These are phyloP conservation scores for Talaromyces ruber DNA, from an alignment of 495 filamentous ascomycete genomes.

Conservation along the genomic window DNA sequence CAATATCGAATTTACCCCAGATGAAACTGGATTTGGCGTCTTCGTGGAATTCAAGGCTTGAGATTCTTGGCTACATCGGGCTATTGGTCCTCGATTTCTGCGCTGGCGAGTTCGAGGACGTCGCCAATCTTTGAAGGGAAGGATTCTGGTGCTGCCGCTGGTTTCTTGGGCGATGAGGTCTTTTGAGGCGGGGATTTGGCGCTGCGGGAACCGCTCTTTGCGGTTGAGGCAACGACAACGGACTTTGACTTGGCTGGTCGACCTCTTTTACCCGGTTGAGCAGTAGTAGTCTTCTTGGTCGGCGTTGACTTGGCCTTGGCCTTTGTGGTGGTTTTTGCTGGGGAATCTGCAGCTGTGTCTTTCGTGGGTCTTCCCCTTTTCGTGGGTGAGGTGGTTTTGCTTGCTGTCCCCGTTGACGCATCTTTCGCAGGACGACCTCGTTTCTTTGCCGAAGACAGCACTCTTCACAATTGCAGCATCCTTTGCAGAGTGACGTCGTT, in stretches of 20 bases:
- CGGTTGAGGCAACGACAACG: background rate
- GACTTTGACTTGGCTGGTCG: conserved; percentile 2
- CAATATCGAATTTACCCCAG: background rate
- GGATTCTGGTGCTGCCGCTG: background rate
- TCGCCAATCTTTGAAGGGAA: background rate
- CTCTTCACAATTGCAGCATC: background rate
- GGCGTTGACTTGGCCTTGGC: background rate
- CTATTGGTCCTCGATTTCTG: background rate
- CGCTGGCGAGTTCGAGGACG: background rate
- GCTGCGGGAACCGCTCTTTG: background rate
- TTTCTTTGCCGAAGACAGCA: background rate
- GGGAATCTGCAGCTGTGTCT: background rate
- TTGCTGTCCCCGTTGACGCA: background rate
- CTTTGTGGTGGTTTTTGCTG: background rate
- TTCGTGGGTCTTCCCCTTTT: background rate
- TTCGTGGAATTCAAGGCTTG: background rate
- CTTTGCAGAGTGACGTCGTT: background rate
- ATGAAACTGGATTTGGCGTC: background rate
- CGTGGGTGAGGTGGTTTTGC: background rate
- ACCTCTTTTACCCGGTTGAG: background rate
- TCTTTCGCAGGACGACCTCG: background rate
- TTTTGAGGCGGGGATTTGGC: background rate
- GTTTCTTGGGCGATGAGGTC: background rate
- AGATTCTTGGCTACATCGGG: background rate
- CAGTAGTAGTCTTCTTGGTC: background rate